Conservation (phyloP, 805 yeast genomes). For the Yarrowia bubula region DNA sequence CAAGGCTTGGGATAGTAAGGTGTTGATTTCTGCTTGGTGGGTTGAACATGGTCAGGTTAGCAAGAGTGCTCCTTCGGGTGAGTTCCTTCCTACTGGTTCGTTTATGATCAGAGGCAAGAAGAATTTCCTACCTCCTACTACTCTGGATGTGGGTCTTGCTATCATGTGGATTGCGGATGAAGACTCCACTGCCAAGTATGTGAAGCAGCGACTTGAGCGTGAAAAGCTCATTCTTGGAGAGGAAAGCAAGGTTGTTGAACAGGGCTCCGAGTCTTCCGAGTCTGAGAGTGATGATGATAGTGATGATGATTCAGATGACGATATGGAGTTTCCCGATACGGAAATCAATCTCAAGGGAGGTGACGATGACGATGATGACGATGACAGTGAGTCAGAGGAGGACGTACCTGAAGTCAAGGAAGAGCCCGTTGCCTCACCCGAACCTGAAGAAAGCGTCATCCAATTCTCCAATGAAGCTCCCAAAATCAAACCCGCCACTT, state of each 20-base stretch:
- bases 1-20: slow-evolving; percentile 85
- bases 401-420: slow-evolving; percentile 8
- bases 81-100: slow-evolving; percentile 60
- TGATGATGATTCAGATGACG: slow-evolving; percentile 34
- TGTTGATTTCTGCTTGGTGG: slow-evolving; percentile 82
- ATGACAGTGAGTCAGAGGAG: slow-evolving; percentile 13
- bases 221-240: slow-evolving; percentile 29
- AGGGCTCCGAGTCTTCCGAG: neutral
- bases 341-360: slow-evolving; percentile 33
- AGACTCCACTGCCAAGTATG: slow-evolving; percentile 44
- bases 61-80: slow-evolving; percentile 50
- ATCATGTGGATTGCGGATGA: slow-evolving; percentile 71
- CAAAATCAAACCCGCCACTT: slow-evolving; percentile 29
- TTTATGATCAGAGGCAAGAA: slow-evolving; percentile 55
- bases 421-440: neutral
- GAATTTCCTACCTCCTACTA: slow-evolving; percentile 66
- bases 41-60: slow-evolving; percentile 66
- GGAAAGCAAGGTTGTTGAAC: slow-evolving; percentile 34
- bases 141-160: slow-evolving; percentile 85
- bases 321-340: slow-evolving; percentile 37
- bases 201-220: slow-evolving; percentile 30
- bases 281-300: neutral
- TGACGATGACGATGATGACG: slow-evolving; percentile 14
- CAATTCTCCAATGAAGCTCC: neutral
- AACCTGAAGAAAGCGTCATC: neutral